Evolutionary conservation across 768 basidiomycete genomes (phyloP).

Genomic region (Pulveroboletus sp.): DNA sequence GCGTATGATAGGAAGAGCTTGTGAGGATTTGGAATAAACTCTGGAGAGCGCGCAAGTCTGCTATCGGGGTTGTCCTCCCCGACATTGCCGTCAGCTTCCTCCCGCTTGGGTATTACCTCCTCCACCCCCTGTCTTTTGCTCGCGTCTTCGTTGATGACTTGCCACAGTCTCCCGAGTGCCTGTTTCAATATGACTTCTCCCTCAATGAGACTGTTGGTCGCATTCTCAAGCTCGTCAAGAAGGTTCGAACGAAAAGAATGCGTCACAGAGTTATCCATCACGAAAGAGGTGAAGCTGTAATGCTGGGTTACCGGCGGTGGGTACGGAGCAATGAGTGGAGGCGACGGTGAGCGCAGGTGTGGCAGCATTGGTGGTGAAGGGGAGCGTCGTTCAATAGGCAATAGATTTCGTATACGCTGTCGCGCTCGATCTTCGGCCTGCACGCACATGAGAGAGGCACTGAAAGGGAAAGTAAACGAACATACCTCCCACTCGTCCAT

Average conservation of each 20-base stretch:
- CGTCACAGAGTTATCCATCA: constrained; percentile 81
- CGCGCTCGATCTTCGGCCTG: constrained; percentile 83
- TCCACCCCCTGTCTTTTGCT: constrained; percentile 35
- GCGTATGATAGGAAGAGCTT: constrained; percentile 63
- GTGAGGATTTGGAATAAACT: constrained; percentile 61
- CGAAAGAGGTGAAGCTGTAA: constrained; percentile 77
- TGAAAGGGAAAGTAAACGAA: constrained; percentile 1
- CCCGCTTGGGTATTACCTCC: constrained; percentile 62
- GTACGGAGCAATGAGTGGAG: constrained; percentile 76
- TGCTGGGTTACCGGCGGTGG: constrained; percentile 65
- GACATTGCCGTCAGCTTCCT: constrained; percentile 60
- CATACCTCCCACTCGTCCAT: constrained; percentile 84
- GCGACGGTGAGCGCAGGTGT: constrained; percentile 76
- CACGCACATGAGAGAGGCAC: constrained; percentile 7
- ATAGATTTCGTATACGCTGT: constrained; percentile 68
- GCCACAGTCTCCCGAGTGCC: constrained; percentile 79
- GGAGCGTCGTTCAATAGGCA: constrained; percentile 60
- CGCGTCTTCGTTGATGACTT: constrained; percentile 73
- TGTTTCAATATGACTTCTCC: constrained; percentile 72
- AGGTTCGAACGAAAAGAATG: constrained; percentile 80
- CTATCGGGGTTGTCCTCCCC: constrained; percentile 37
- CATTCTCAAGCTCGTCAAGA: constrained; percentile 75
- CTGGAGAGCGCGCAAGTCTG: constrained; percentile 59
- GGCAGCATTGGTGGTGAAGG: constrained; percentile 72
- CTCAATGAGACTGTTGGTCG: constrained; percentile 82